Conservation (phyloP, 164 flowering plant genomes). For the Magnolia sinica region DNA sequence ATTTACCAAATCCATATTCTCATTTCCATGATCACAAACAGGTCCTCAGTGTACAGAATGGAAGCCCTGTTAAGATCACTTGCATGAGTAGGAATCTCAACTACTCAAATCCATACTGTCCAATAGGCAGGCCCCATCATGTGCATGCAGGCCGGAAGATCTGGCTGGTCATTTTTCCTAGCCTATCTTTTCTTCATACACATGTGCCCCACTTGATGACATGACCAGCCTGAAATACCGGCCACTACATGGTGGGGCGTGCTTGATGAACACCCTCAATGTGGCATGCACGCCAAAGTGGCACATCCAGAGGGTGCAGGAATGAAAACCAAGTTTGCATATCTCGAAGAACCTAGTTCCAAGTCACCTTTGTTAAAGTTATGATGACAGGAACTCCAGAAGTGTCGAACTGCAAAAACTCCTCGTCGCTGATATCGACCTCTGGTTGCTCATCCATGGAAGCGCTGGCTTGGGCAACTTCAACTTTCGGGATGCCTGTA, state of each 20-base stretch:
- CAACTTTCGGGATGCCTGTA: conserved; percentile 85
- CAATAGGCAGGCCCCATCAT: too few relatives aligned
- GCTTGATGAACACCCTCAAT: too few relatives aligned
- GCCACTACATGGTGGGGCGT: neutral
- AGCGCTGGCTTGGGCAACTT: conserved; percentile 42
- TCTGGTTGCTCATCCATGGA: conserved; percentile 75
- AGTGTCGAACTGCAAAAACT: conserved; percentile 88
- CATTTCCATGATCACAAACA: too few relatives aligned
- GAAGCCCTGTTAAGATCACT: too few relatives aligned
- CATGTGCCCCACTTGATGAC: neutral
- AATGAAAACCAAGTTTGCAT: neutral
- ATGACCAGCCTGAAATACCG: neutral
- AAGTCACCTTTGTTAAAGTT: conserved; percentile 76
- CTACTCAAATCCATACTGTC: too few relatives aligned
- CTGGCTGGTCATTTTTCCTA: too few relatives aligned
- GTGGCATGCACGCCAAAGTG: too few relatives aligned
- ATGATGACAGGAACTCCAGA: conserved; percentile 75
- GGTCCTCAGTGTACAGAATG: too few relatives aligned
- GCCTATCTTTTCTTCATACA: neutral
- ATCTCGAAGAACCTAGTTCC: neutral
- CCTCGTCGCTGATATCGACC: conserved; percentile 91
- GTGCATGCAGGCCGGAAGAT: too few relatives aligned
- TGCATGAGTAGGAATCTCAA: too few relatives aligned
- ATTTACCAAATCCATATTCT: too few relatives aligned
- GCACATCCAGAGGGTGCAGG: neutral